Evolutionary conservation across 257 asterid species (phyloP), one percentile per base, ranked within the genome.

Genomic region (Solanum acaule): DNA sequence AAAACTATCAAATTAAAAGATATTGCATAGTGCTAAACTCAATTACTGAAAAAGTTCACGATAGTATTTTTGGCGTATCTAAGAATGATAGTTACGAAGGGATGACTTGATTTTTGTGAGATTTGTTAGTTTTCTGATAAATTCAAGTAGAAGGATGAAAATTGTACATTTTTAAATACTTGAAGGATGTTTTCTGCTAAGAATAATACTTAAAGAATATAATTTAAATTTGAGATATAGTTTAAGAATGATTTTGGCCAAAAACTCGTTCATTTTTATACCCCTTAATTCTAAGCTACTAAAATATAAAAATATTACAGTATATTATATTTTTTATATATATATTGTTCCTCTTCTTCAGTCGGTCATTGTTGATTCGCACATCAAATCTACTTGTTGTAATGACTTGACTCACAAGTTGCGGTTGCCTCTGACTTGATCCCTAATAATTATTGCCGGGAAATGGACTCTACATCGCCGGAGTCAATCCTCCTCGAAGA

Each of bases 401-500:
- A 27, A 86, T 86, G 88, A 86, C 67, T 40, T 73, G 81, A 68
- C 38, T 25, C 88, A 85, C 65, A 63, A 40, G 67, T 85, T 67
- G 33, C 77, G 20, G 38, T 44, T 44, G 29, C 9, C 7, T 77
- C 52, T 22, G 29, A 85, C 52, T 46, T 49, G 88, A 86, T 73
- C 76, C 71, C 63, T 13, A 86, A 40, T 42, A 86, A 86, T 27
- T 27, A 6, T 68, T 8, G 76, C 76, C 11, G 76, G 87, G 75
- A 84, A 68, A 86, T 86, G 88, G 84, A 86, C 13, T 37, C 67
- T 33, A 25, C 83, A 94, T 72, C 93, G 89, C 92, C 95, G 88
- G 92, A 90, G n/a, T 37, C 90, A 85, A 76, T 93, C 87, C 90
- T 94, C 29, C 90, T 96, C 44, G 99, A 96, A 91, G 99, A 96